Conservation (phyloP, 2,329 filamentous ascomycete species). For the Trichoderma sp. region DNA sequence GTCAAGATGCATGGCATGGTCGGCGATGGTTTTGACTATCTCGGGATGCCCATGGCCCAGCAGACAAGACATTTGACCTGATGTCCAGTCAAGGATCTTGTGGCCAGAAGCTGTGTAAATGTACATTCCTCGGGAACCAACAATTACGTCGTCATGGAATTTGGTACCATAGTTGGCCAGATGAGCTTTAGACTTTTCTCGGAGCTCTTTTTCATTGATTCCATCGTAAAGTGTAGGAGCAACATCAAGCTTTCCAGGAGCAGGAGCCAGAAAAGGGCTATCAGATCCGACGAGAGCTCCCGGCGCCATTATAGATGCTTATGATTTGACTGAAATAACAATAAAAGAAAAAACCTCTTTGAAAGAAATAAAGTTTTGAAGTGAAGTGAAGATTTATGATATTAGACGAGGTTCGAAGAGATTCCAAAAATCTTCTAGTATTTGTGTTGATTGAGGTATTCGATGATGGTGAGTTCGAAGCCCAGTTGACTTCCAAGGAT, state of each 20-base stretch:
- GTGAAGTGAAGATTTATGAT: neutral
- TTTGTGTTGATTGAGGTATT: neutral
- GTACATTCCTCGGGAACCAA: conserved; percentile 48
- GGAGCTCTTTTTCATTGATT: conserved; percentile 33
- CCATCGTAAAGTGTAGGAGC: conserved; percentile 33
- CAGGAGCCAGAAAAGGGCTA: conserved; percentile 14
- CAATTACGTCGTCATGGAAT: conserved; percentile 45
- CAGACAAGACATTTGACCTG: conserved; percentile 63
- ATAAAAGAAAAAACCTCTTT: neutral
- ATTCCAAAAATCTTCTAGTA: neutral
- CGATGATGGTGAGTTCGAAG: conserved; percentile 10
- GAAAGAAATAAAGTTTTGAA: neutral
- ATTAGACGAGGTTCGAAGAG: neutral
- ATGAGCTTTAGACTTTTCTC: conserved; percentile 34
- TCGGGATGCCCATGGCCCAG: conserved; percentile 63
- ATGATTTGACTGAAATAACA: neutral
- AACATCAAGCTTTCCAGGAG: conserved; percentile 25
- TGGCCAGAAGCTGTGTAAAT: conserved; percentile 52
- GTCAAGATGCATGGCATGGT: conserved; percentile 57
- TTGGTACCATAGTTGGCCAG: conserved; percentile 37
- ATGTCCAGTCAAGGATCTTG: conserved; percentile 61
- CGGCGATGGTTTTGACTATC: conserved; percentile 56
- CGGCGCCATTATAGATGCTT: conserved; percentile 33
- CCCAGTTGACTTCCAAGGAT: neutral
- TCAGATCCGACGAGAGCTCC: conserved; percentile 29